phyloP scores from a whole-genome alignment of 164 flowering plant species.

The Brasenia schreberi region DNA sequence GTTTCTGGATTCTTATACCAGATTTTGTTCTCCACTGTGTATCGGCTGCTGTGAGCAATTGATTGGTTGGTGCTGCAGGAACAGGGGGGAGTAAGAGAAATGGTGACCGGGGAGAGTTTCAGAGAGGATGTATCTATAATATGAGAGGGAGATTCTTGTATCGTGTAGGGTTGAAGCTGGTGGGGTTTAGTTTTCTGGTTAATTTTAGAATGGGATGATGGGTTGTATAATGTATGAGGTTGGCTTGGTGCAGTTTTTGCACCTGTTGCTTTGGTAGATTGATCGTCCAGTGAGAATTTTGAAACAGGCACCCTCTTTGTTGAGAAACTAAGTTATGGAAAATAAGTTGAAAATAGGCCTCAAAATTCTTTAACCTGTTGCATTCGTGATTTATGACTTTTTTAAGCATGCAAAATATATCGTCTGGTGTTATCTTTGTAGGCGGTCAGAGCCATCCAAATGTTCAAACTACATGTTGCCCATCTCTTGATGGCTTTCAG shows the following conservation, averaged over 20 bases:
- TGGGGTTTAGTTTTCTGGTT: too few relatives aligned
- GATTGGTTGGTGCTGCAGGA: not conserved
- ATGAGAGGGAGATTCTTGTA: too few relatives aligned
- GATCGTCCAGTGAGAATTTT: not conserved
- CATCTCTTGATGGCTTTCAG: too few relatives aligned
- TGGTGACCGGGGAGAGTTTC: not conserved
- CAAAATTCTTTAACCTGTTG: not conserved
- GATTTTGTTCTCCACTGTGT: not conserved
- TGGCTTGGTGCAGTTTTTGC: not conserved
- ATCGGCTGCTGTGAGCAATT: not conserved
- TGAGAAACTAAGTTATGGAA: not conserved
- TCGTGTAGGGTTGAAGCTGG: too few relatives aligned
- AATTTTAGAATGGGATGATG: not conserved
- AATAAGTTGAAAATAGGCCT: not conserved
- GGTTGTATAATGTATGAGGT: not conserved
- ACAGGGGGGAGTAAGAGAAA: not conserved
- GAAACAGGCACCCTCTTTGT: not conserved
- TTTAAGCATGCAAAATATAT: not conserved
- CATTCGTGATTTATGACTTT: not conserved
- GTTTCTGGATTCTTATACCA: not conserved
- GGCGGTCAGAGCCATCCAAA: too few relatives aligned
- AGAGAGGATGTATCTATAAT: not conserved
- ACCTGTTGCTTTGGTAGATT: not conserved
- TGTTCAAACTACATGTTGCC: too few relatives aligned
- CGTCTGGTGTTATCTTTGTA: too few relatives aligned